Conservation (phyloP, 371 early-diverging fungal genomes). For the Mucor mucedo region DNA sequence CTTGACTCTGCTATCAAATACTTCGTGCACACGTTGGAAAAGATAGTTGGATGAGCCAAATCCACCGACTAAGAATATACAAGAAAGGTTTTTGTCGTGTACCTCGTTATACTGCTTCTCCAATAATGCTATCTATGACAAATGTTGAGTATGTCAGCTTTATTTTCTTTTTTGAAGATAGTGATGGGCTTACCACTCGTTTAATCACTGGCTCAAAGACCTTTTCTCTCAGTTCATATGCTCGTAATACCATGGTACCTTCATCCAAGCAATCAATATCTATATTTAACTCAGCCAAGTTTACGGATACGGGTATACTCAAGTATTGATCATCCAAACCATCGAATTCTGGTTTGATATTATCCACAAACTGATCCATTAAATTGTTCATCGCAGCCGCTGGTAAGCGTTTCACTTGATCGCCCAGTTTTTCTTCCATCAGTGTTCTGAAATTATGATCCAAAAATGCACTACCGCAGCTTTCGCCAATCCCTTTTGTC, state of each 20-base stretch:
- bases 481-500: slow-evolving; percentile 66
- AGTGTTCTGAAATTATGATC: slow-evolving; percentile 52
- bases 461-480: slow-evolving; percentile 62
- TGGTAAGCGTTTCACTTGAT: slow-evolving; percentile 38
- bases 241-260: slow-evolving; percentile 51
- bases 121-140: slow-evolving; percentile 40
- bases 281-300: slow-evolving; percentile 39
- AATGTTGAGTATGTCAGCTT: too few species aligned
- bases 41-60: slow-evolving; percentile 56
- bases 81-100: slow-evolving; percentile 31
- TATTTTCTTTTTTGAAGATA: not conserved
- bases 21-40: slow-evolving; percentile 41
- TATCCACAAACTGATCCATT: slow-evolving; percentile 62
- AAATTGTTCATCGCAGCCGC: slow-evolving; percentile 51
- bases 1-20: slow-evolving; percentile 29
- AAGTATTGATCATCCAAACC: slow-evolving; percentile 57
- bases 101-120: slow-evolving; percentile 37
- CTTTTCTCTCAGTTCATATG: slow-evolving; percentile 50
- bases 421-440: slow-evolving; percentile 49
- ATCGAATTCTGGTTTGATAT: slow-evolving; percentile 63
- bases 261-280: slow-evolving; percentile 55
- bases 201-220: slow-evolving; percentile 64
- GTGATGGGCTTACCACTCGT: slow-evolving; percentile 43
- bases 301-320: slow-evolving; percentile 49
- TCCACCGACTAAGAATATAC: slow-evolving; percentile 53